Percentiles rank a stretch among this genome's conserved stretches.
Conservation (phyloP, 2,329 filamentous ascomycete species). For the Xylariaceae sp. region DNA sequence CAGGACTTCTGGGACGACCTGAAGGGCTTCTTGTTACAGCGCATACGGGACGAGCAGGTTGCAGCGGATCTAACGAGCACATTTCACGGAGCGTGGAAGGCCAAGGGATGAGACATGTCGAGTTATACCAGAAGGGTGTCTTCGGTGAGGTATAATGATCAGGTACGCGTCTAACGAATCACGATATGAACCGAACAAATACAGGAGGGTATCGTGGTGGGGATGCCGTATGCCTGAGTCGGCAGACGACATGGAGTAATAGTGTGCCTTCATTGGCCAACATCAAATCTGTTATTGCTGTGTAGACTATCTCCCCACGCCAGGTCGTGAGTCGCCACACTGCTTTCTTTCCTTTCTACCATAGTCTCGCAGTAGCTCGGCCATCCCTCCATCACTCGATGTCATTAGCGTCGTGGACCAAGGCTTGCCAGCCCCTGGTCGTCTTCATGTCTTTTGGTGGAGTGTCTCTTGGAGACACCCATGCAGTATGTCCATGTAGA, state of each 20-base stretch:
- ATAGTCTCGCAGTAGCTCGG: constrained; percentile 12
- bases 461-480: too few relatives aligned
- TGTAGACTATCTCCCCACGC: constrained; percentile 25
- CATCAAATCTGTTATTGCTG: constrained; percentile 31
- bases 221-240: constrained; percentile 26
- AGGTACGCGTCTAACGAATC: too few relatives aligned
- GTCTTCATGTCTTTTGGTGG: constrained; percentile 3
- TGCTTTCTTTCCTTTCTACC: constrained; percentile 15
- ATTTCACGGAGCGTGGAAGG: constrained; percentile 70
- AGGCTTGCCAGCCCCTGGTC: constrained; percentile 9
- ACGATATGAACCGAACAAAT: too few relatives aligned
- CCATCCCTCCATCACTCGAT: constrained; percentile 21
- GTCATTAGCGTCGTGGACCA: constrained; percentile 25
- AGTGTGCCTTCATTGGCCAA: constrained; percentile 31
- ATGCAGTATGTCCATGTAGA: too few relatives aligned
- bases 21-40: constrained; percentile 72
- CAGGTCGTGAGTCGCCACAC: constrained; percentile 25
- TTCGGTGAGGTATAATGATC: too few relatives aligned
- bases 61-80: constrained; percentile 61
- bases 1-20: constrained; percentile 85
- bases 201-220: constrained; percentile 5
- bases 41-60: constrained; percentile 65
- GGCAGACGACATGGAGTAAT: constrained; percentile 25
- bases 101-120: constrained; percentile 30
- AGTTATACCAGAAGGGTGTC: too few relatives aligned